A percentile compares a stretch with the other conserved stretches of the same genome.
These are phyloP conservation scores for Ceratocystis albifundus DNA, from an alignment of 2,329 filamentous ascomycete species.

Conservation along the genomic window DNA sequence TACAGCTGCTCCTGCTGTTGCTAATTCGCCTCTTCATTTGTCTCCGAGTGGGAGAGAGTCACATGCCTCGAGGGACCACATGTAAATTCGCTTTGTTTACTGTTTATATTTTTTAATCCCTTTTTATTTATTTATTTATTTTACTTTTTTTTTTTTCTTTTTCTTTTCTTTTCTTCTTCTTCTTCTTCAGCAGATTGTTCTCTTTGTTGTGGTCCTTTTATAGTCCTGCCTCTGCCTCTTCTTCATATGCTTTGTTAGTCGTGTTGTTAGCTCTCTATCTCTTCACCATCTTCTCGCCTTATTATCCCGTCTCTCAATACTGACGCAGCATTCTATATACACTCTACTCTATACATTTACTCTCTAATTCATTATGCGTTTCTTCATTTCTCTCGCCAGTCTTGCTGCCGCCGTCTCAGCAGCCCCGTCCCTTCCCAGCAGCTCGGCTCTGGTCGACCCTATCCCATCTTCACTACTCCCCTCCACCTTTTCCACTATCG, in stretches of 20 bases:
- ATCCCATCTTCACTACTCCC: background rate
- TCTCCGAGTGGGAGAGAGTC: too few species aligned
- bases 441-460: background rate
- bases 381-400: conserved; percentile 11
- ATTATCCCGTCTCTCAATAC: background rate
- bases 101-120: background rate
- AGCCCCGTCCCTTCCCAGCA: conserved; percentile 11
- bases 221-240: background rate
- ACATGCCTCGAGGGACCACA: too few species aligned
- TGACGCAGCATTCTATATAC: background rate
- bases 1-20: too few species aligned
- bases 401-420: conserved; percentile 14
- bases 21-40: too few species aligned
- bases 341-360: background rate
- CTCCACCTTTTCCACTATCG: background rate
- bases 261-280: background rate
- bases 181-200: too few species aligned
- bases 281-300: background rate
- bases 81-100: background rate
- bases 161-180: background rate
- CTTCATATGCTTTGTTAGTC: background rate
- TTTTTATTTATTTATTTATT: background rate
- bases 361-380: conserved; percentile 14
- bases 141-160: background rate
- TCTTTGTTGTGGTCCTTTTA: background rate